Conservation (phyloP, 352 stramenopile genomes). For the Thraustotheca clavata region DNA sequence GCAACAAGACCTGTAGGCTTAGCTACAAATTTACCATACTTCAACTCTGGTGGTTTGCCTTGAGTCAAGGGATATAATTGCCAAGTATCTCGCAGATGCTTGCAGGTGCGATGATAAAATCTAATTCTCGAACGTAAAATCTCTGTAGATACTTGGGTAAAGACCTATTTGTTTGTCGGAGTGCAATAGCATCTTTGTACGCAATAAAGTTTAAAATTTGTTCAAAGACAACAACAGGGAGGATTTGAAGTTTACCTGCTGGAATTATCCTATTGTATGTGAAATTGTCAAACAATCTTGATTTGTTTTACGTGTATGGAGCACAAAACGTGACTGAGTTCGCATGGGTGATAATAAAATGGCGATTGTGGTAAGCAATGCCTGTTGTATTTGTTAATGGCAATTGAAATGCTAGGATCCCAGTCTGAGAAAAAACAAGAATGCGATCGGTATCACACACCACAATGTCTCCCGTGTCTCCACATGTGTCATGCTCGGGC, state of each 20-base stretch:
- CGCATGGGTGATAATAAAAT: conserved; percentile 5
- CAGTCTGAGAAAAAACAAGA: conserved; percentile 7
- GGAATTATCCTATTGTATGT: not conserved
- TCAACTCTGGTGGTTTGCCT: conserved; percentile 26
- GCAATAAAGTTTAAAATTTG: conserved; percentile 33
- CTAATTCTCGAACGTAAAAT: conserved; percentile 26
- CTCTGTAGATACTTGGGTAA: not conserved
- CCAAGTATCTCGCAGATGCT: conserved; percentile 40
- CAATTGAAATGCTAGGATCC: not conserved
- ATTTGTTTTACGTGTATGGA: not conserved
- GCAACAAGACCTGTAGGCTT: conserved; percentile 35
- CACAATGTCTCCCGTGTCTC: conserved; percentile 14
- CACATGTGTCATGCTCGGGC: not conserved
- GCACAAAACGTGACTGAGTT: not conserved
- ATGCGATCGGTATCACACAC: not conserved
- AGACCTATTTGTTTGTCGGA: conserved; percentile 28
- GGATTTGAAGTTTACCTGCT: not conserved
- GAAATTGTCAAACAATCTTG: not conserved
- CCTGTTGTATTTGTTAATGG: not conserved
- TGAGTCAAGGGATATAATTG: conserved; percentile 33
- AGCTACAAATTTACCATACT: conserved; percentile 32
- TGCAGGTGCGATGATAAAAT: conserved; percentile 35
- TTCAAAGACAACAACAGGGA: conserved; percentile 15
- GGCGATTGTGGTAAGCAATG: not conserved
- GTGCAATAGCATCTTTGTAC: conserved; percentile 37